phyloP scores from a whole-genome alignment of 1,284 basidiomycete species.

The Meripilus lineatus region DNA sequence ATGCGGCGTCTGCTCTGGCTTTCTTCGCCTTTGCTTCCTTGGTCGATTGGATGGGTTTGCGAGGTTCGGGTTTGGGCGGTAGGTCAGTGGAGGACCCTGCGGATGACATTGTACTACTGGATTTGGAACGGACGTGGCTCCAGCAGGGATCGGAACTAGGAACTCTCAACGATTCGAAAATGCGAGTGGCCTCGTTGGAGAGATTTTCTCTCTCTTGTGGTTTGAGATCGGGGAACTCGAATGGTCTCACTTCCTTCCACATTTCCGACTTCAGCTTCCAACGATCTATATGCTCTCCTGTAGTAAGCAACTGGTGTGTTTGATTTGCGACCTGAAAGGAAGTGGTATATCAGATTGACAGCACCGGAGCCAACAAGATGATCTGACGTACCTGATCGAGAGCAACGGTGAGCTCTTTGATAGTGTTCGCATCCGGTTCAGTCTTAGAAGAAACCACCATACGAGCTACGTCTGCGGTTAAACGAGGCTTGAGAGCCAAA shows the following conservation, averaged over 20 bases:
- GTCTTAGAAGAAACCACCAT: conserved; percentile 18
- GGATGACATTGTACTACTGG: too few relatives aligned
- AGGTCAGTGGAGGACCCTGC: conserved; percentile 1
- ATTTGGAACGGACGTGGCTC: conserved; percentile 34
- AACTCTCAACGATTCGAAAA: conserved; percentile 44
- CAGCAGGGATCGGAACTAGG: conserved; percentile 54
- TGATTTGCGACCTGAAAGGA: conserved; percentile 27
- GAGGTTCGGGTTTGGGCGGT: not conserved
- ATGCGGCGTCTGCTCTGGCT: conserved; percentile 26
- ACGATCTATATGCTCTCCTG: conserved; percentile 20
- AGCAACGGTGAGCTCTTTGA: conserved; percentile 20
- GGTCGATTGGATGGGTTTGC: conserved; percentile 7
- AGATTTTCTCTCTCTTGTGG: conserved; percentile 39
- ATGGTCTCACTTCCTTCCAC: conserved; percentile 68
- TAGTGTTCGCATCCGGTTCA: conserved; percentile 12
- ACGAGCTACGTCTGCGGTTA: conserved; percentile 29
- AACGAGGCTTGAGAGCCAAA: conserved; percentile 43
- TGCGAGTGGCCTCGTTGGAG: conserved; percentile 43
- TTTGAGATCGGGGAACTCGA: conserved; percentile 41
- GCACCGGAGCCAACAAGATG: conserved; percentile 5
- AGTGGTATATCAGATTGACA: conserved; percentile 47
- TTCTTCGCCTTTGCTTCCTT: conserved; percentile 38
- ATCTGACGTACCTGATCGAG: conserved; percentile 40
- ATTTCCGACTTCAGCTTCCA: conserved; percentile 51
- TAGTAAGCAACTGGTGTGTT: not conserved